phyloP scores from a whole-genome alignment of 2,329 filamentous ascomycete species.

The Torrubiellomyces zombiae region DNA sequence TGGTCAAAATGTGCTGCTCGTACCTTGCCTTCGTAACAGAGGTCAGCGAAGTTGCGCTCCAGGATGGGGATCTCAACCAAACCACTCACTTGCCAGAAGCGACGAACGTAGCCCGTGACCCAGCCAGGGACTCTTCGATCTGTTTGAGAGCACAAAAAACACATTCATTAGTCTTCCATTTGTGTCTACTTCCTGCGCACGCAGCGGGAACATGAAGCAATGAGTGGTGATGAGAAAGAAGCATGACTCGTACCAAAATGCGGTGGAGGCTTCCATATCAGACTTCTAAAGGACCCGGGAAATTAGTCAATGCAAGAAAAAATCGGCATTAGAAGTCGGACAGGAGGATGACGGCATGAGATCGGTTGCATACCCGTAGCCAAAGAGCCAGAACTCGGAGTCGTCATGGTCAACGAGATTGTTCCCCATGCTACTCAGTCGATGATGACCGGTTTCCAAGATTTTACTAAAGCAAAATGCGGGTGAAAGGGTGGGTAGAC shows the following conservation, averaged over 20 bases:
- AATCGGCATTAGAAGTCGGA: conserved; percentile 1
- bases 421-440: too few relatives aligned
- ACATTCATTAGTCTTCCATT: too few relatives aligned
- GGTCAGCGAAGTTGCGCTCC: too few relatives aligned
- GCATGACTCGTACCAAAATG: conserved; percentile 57
- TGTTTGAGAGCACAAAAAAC: conserved; percentile 18
- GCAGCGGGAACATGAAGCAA: too few relatives aligned
- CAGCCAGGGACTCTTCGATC: conserved; percentile 77
- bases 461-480: too few relatives aligned
- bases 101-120: conserved; percentile 81
- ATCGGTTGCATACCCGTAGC: conserved; percentile 57
- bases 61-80: too few relatives aligned
- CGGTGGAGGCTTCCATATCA: conserved; percentile 97
- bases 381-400: conserved; percentile 90
- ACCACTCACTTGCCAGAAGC: conserved; percentile 85
- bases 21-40: too few relatives aligned
- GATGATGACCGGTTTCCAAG: too few relatives aligned
- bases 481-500: too few relatives aligned
- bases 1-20: too few relatives aligned
- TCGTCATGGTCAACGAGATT: too few relatives aligned
- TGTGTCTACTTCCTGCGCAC: too few relatives aligned
- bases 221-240: neutral
- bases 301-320: conserved; percentile 1
- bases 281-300: conserved; percentile 36
- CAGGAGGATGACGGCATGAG: conserved; percentile 1